Evolutionary conservation across 495 filamentous ascomycete species (phyloP).

Genomic region (Astrothelium subdiscretum): DNA sequence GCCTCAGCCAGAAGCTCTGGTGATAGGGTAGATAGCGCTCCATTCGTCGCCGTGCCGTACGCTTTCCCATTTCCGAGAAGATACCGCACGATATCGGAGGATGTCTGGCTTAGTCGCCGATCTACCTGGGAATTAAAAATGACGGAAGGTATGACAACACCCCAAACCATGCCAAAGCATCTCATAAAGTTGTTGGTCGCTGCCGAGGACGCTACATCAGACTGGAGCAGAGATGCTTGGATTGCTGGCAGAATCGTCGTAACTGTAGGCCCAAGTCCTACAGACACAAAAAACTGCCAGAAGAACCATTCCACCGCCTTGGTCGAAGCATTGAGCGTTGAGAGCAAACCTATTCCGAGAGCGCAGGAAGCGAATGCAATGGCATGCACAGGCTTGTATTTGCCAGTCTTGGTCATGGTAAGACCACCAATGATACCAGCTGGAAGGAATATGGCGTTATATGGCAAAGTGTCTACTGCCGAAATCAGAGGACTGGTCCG

Average conservation of each 20-base stretch:
- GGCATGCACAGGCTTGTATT: conserved; percentile 4
- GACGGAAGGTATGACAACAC: conserved; percentile 36
- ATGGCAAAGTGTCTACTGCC: not conserved
- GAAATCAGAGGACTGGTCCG: not conserved
- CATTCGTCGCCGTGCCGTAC: not conserved
- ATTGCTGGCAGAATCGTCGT: conserved; percentile 5
- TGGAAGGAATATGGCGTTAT: not conserved
- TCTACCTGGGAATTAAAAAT: conserved; percentile 33
- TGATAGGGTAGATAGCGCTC: not conserved
- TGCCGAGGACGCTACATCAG: conserved; percentile 32
- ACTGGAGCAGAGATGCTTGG: conserved; percentile 17
- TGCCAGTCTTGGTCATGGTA: not conserved
- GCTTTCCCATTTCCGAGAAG: not conserved
- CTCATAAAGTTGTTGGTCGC: conserved; percentile 33
- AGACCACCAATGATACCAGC: not conserved
- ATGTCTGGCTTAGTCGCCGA: not conserved
- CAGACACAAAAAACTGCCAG: not conserved
- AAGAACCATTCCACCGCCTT: not conserved
- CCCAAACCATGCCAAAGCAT: conserved; percentile 29
- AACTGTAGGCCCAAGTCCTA: not conserved
- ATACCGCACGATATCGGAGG: not conserved
- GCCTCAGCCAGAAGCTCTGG: not conserved
- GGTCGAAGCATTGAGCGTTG: not conserved
- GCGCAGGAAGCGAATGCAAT: not conserved
- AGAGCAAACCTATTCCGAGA: not conserved